Evolutionary conservation across 768 basidiomycete species (phyloP).

Genomic region (Artomyces pyxidatus): DNA sequence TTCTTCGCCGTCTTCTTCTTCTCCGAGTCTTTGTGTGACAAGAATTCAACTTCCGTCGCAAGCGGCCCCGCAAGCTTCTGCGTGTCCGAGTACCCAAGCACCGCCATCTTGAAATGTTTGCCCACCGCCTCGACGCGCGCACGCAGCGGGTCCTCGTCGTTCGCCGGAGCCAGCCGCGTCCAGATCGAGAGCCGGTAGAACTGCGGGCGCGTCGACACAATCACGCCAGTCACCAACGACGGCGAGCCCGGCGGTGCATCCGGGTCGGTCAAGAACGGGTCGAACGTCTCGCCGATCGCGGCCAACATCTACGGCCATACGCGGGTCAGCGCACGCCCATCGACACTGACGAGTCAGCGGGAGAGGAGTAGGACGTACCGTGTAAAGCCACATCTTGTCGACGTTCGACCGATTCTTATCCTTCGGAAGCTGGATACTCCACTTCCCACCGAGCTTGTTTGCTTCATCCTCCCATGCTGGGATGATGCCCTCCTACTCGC

Average conservation of each 20-base stretch:
- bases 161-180: constrained; percentile 77
- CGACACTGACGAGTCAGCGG: not conserved
- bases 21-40: constrained; percentile 92
- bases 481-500: constrained; percentile 93
- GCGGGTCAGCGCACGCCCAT: not conserved
- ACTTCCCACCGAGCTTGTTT: constrained; percentile 96
- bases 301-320: constrained; percentile 86
- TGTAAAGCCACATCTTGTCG: constrained; percentile 98
- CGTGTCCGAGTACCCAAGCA: constrained; percentile 73
- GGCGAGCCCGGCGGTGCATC: constrained; percentile 36
- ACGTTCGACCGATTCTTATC: constrained; percentile 83
- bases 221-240: constrained; percentile 72
- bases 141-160: constrained; percentile 50
- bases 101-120: constrained; percentile 83
- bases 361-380: constrained; percentile 40
- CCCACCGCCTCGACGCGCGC: constrained; percentile 82
- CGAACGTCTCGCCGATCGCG: constrained; percentile 98
- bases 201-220: constrained; percentile 87
- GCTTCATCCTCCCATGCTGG: constrained; percentile 97
- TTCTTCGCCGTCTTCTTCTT: constrained; percentile 85
- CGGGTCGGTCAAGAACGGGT: constrained; percentile 61
- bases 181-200: constrained; percentile 98
- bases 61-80: constrained; percentile 76
- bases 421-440: constrained; percentile 95
- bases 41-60: constrained; percentile 90